Base-by-base conservation (phyloP, 2,329 filamentous ascomycete species). In the Akanthomyces uredinophilus region DNA sequence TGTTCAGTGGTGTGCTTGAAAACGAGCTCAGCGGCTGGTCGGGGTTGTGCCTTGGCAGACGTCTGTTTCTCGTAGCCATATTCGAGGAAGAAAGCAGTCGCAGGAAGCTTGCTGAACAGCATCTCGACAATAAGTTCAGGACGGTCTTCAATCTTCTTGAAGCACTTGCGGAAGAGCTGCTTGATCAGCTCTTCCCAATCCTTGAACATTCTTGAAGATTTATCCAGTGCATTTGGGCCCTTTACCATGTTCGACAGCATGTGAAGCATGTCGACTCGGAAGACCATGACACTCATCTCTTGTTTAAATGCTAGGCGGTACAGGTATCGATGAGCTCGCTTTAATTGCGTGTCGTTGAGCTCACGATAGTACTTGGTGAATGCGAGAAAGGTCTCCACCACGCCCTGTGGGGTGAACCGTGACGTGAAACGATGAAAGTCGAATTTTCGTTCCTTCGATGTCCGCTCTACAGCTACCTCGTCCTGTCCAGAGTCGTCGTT, bases 281-380 rank as follows among this genome's bases (percentile, higher is more conserved):
- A 98, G 1, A 99, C 81, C 77, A 97, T 85, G 24, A 97, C 88
- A 62, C 87, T 88, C 78, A 95, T 87, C 52, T 97, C 91, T 74
- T 96, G 90, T 76, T 98, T 99, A 80, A 98, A 98, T 0, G 92
- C 92, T 13, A 96, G 82, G 0, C 94, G 88, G 70, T 98, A 96
- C 70, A 99, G 93, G 74, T 94, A 99, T 7, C 95, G 89, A 76
- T 98, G 95, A 14, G 89, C 89, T 6, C 95, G 87, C 77, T 98
- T 98, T 43, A 98, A 79, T 72, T 99, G 95, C 43, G 87, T 81
- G 2, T 87, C 80, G 58, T 87, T 84, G 13, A 99, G 81, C 66
- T 99, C 95, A 46, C 81, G 83, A 75, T 96, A 97, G 75, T 87
- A 94, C 52, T 82, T 84, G 0, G 88, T 86, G 65, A 97, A 92